Evolutionary conservation across 305 asterid species (phyloP).

Genomic region (Ilex paraguariensis): DNA sequence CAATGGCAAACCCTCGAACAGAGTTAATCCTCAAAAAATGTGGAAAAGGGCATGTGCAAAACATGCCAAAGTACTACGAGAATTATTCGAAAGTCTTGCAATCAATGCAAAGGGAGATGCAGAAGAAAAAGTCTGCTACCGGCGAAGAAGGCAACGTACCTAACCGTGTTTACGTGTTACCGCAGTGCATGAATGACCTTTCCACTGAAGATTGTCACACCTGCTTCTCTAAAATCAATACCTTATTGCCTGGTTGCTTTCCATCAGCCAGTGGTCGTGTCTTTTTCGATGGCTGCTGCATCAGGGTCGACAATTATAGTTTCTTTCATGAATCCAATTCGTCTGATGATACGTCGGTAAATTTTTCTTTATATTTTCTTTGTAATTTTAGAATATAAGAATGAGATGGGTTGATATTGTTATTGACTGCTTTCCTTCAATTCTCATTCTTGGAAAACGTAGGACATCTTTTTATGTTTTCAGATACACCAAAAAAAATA

Average conservation of each 20-base stretch:
- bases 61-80: conserved; percentile 8
- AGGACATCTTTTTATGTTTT: no score
- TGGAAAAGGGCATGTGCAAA: conserved; percentile 3
- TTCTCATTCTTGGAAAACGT: no score
- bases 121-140: conserved; percentile 5
- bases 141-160: conserved; percentile 6
- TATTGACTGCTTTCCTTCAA: no score
- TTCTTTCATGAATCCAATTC: no score
- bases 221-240: conserved; percentile 12
- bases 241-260: neutral
- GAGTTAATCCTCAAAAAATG: conserved; percentile 12
- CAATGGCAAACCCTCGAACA: neutral
- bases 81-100: conserved; percentile 8
- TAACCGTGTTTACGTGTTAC: conserved; percentile 11
- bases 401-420: no score
- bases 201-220: no score
- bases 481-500: no score
- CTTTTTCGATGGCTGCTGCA: conserved; percentile 37
- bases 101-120: conserved; percentile 2
- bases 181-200: conserved; percentile 9
- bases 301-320: neutral
- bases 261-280: conserved; percentile 21
- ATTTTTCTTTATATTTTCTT: no score
- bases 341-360: no score
- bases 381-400: no score